Evolutionary conservation across 2,329 filamentous ascomycete genomes (phyloP).

Genomic region (Scedosporium apiospermum): DNA sequence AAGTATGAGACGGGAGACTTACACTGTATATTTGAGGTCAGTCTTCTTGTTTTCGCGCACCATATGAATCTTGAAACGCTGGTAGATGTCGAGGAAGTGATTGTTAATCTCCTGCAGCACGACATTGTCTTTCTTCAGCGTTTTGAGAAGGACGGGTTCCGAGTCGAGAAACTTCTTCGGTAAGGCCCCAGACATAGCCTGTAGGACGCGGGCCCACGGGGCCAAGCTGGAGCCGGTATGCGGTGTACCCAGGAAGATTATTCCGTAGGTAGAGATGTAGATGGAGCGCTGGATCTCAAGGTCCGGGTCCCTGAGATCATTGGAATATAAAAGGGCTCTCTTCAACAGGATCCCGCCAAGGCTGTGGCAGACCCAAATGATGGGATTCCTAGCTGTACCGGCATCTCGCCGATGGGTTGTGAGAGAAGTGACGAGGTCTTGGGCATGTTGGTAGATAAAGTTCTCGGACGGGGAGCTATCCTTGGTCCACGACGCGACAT

Average conservation of each 20-base stretch:
- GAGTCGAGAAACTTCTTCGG: slow-evolving; percentile 58
- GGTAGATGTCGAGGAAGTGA: slow-evolving; percentile 62
- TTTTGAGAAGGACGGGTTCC: slow-evolving; percentile 57
- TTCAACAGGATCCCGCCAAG: slow-evolving; percentile 66
- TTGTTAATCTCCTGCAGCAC: slow-evolving; percentile 65
- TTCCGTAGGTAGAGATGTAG: slow-evolving; percentile 65
- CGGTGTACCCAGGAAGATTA: slow-evolving; percentile 70
- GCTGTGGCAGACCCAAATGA: slow-evolving; percentile 69
- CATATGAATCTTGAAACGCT: slow-evolving; percentile 64
- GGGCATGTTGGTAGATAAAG: slow-evolving; percentile 61
- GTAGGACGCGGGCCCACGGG: slow-evolving; percentile 57
- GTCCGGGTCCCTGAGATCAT: slow-evolving; percentile 47
- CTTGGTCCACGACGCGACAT: slow-evolving; percentile 41
- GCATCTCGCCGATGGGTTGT: slow-evolving; percentile 52
- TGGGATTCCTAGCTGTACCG: slow-evolving; percentile 49
- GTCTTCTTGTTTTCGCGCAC: slow-evolving; percentile 67
- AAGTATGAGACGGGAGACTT: slow-evolving; percentile 11
- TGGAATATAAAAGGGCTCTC: slow-evolving; percentile 57
- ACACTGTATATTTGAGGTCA: slow-evolving; percentile 53
- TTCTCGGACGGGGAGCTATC: slow-evolving; percentile 52
- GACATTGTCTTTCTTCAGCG: slow-evolving; percentile 65
- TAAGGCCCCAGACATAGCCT: slow-evolving; percentile 57
- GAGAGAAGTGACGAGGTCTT: slow-evolving; percentile 55
- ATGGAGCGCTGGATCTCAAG: slow-evolving; percentile 58
- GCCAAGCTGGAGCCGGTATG: slow-evolving; percentile 62